Conservation (phyloP, 805 yeast genomes). For the Starmerella roubikii region DNA sequence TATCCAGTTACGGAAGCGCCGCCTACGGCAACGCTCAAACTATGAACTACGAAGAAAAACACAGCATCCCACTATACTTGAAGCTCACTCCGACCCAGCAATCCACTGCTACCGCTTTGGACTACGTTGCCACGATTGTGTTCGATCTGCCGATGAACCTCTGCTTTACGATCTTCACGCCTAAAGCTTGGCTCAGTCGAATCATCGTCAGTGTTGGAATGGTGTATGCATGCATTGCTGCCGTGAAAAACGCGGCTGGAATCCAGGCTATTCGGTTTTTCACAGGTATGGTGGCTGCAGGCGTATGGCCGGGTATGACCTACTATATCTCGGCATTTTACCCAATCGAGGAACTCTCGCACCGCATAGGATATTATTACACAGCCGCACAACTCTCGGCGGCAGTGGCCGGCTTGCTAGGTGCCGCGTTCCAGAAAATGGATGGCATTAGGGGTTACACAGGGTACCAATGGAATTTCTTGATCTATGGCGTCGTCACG, state of each 20-base stretch:
- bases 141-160: constrained; percentile 85
- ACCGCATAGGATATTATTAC: constrained; percentile 74
- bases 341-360: constrained; percentile 62
- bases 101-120: constrained; percentile 65
- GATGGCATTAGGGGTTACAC: constrained; percentile 54
- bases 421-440: constrained; percentile 80
- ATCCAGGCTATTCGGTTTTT: constrained; percentile 58
- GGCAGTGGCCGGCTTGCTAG: constrained; percentile 74
- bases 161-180: constrained; percentile 67
- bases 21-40: constrained; percentile 71
- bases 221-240: constrained; percentile 61
- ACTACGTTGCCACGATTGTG: constrained; percentile 69
- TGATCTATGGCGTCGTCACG: constrained; percentile 62
- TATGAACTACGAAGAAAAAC: constrained; percentile 52
- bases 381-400: constrained; percentile 89
- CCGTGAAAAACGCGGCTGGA: constrained; percentile 43
- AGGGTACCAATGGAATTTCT: constrained; percentile 82
- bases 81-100: constrained; percentile 41
- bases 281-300: constrained; percentile 68
- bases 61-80: constrained; percentile 44
- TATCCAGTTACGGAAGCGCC: constrained; percentile 63
- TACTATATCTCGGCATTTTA: constrained; percentile 77
- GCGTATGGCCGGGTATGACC: constrained; percentile 84
- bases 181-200: constrained; percentile 74
- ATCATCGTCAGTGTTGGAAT: constrained; percentile 65